phyloP scores from a whole-genome alignment of 768 basidiomycete genomes.

The Macrocybe gigantea region DNA sequence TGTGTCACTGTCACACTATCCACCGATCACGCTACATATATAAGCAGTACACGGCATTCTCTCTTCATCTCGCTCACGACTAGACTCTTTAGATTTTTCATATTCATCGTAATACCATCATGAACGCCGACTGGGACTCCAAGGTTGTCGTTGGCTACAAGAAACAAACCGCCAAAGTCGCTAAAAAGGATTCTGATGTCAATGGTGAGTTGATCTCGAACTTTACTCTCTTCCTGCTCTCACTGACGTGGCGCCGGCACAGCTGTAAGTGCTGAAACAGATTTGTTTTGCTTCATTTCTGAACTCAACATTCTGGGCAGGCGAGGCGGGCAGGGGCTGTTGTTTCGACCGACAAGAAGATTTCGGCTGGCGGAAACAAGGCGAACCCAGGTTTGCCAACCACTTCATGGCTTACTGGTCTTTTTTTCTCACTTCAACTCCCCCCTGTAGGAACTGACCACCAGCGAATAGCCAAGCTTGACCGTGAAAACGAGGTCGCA shows the following conservation, averaged over 20 bases:
- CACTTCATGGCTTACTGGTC: background rate
- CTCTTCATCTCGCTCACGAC: background rate
- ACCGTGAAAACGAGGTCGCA: conserved; percentile 92
- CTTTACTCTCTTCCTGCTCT: background rate
- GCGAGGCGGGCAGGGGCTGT: conserved; percentile 73
- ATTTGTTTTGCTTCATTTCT: background rate
- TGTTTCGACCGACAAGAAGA: conserved; percentile 80
- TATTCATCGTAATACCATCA: conserved; percentile 21
- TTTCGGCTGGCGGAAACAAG: conserved; percentile 66
- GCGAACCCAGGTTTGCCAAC: conserved; percentile 55
- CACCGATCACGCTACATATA: background rate
- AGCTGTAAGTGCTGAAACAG: conserved; percentile 45
- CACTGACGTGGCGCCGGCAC: background rate
- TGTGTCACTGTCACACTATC: conserved; percentile 3
- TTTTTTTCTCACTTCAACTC: background rate
- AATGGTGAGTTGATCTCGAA: conserved; percentile 34
- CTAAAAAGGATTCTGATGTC: conserved; percentile 52
- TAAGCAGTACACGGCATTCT: no score
- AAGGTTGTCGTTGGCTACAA: conserved; percentile 71
- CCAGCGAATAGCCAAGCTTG: conserved; percentile 89
- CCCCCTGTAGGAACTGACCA: conserved; percentile 73
- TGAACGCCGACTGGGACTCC: conserved; percentile 65
- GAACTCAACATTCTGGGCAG: conserved; percentile 26
- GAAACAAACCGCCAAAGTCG: conserved; percentile 55
- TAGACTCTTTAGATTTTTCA: background rate